phyloP scores from a whole-genome alignment of 2,329 filamentous ascomycete genomes.

The Neurospora sp. region DNA sequence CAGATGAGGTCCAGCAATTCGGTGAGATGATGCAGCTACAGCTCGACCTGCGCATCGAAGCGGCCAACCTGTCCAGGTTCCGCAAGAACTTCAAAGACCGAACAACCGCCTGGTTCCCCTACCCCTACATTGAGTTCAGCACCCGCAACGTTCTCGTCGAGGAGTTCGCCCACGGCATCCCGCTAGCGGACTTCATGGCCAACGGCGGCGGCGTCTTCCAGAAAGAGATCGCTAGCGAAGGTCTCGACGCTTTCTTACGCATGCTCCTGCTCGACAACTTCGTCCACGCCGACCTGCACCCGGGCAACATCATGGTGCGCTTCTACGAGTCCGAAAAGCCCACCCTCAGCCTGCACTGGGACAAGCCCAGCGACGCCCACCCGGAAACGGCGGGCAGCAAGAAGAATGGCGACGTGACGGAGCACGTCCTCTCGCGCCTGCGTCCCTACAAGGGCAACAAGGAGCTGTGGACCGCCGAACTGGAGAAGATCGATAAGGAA shows the following conservation, averaged over 20 bases:
- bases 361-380: constrained; percentile 17
- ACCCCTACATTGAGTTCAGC: constrained; percentile 84
- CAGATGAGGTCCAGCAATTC: constrained; percentile 88
- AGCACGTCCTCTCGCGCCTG: constrained; percentile 72
- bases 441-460: constrained; percentile 57
- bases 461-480: constrained; percentile 60
- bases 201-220: constrained; percentile 90
- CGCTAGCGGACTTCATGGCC: constrained; percentile 79
- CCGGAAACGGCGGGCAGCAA: constrained; percentile 18
- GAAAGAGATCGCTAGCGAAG: constrained; percentile 88
- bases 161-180: constrained; percentile 92
- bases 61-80: constrained; percentile 81
- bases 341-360: constrained; percentile 43
- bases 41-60: constrained; percentile 87
- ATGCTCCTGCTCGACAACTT: constrained; percentile 98
- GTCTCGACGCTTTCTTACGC: constrained; percentile 86
- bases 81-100: constrained; percentile 82
- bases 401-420: constrained; percentile 65
- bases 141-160: constrained; percentile 89
- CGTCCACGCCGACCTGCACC: constrained; percentile 90
- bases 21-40: constrained; percentile 99
- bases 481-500: constrained; percentile 70
- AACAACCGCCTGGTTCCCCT: constrained; percentile 93
- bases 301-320: constrained; percentile 98
- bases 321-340: constrained; percentile 81